Conservation (phyloP, 2,329 filamentous ascomycete species). For the Ceratocystis cacaofunesta region DNA sequence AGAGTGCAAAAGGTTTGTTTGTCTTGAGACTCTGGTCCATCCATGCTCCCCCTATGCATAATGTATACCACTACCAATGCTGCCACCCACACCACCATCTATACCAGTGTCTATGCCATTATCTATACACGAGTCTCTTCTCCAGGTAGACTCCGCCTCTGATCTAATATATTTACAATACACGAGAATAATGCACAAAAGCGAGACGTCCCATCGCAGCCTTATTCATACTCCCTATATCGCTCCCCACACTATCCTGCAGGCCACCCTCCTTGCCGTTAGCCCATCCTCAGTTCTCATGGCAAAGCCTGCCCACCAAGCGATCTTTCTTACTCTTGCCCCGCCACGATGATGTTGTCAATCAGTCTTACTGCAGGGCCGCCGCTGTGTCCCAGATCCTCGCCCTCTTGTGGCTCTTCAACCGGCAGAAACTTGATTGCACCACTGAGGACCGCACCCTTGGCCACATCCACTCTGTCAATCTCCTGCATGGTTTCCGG, state of each 20-base stretch:
- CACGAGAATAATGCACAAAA: background rate
- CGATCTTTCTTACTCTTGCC: conserved; percentile 18
- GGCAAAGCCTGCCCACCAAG: background rate
- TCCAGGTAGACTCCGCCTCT: too few relatives aligned
- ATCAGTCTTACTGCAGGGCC: conserved; percentile 74
- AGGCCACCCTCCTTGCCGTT: background rate
- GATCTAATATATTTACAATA: background rate
- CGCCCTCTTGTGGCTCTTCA: conserved; percentile 51
- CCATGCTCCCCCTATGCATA: too few relatives aligned
- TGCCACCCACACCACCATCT: too few relatives aligned
- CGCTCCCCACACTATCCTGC: too few relatives aligned
- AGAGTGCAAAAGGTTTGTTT: too few relatives aligned
- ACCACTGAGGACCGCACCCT: conserved; percentile 73
- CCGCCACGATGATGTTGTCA: conserved; percentile 70
- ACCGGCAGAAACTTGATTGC: conserved; percentile 81
- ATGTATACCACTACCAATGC: too few relatives aligned
- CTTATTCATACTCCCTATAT: too few relatives aligned
- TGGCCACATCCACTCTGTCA: conserved; percentile 48
- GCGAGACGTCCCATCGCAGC: too few relatives aligned
- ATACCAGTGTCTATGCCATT: too few relatives aligned
- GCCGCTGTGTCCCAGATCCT: conserved; percentile 59
- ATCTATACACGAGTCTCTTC: too few relatives aligned
- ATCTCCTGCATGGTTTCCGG: conserved; percentile 71
- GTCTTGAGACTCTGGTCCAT: too few relatives aligned
- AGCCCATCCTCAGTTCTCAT: background rate